phyloP scores from a whole-genome alignment of 2,329 filamentous ascomycete genomes.

The Cladosporium sp. region DNA sequence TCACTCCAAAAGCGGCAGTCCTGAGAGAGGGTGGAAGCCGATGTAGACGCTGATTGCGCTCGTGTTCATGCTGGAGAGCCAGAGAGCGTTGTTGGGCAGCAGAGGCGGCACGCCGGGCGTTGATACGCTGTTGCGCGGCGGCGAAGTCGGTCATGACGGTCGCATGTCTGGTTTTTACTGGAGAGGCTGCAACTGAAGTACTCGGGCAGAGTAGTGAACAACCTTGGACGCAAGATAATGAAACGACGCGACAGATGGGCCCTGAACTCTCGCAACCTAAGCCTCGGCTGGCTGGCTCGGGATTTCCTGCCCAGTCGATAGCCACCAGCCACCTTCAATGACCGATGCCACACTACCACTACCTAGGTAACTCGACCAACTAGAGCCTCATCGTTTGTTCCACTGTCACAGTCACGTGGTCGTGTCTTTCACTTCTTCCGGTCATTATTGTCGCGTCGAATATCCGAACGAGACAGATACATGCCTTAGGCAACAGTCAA shows the following conservation, averaged over 20 bases:
- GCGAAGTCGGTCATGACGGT: constrained; percentile 65
- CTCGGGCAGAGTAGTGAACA: not conserved
- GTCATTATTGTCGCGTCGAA: no score
- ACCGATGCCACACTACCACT: not conserved
- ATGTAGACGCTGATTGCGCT: constrained; percentile 32
- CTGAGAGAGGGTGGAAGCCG: constrained; percentile 58
- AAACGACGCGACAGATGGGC: constrained; percentile 1
- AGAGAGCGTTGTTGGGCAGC: constrained; percentile 44
- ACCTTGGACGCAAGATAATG: not conserved
- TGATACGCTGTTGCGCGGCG: constrained; percentile 83
- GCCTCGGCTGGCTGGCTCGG: constrained; percentile 10
- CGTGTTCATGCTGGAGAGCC: constrained; percentile 12
- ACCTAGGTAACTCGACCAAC: not conserved
- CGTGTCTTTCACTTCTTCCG: not conserved
- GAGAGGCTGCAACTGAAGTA: not conserved
- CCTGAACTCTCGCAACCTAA: not conserved
- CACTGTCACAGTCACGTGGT: not conserved
- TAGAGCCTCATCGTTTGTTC: not conserved
- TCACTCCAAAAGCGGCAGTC: constrained; percentile 37
- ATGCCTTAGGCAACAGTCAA: not conserved
- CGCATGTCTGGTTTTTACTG: constrained; percentile 5
- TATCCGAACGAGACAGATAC: no score
- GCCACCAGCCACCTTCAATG: constrained; percentile 10
- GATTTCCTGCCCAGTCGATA: not conserved
- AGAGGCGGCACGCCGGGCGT: constrained; percentile 71